These are phyloP conservation scores for Pistacia atlantica DNA, from an alignment of 345 rosid genomes.

Conservation along the genomic window DNA sequence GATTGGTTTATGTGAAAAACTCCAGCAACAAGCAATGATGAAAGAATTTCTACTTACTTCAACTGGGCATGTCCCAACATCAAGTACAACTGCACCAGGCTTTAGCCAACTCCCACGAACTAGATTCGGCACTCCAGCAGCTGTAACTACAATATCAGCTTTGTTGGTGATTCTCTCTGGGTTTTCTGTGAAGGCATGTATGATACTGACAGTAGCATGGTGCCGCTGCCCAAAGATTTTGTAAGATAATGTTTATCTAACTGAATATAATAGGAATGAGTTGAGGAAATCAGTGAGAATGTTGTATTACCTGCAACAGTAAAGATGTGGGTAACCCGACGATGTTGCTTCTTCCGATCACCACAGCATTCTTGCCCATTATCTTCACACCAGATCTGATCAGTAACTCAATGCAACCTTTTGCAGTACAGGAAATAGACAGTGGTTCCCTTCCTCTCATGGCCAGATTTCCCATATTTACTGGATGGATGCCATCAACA, in stretches of 20 bases:
- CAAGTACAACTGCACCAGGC: conserved; percentile 83
- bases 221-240: conserved; percentile 64
- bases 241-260: conserved; percentile 18
- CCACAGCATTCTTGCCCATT: conserved; percentile 79
- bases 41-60: conserved; percentile 50
- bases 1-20: background rate
- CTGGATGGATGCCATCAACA: conserved; percentile 89
- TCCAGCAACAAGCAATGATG: background rate
- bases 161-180: conserved; percentile 68
- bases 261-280: conserved; percentile 6
- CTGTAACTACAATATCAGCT: conserved; percentile 83
- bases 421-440: conserved; percentile 83
- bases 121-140: conserved; percentile 83
- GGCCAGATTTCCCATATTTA: conserved; percentile 87
- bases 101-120: conserved; percentile 85
- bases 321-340: conserved; percentile 85
- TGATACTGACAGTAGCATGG: conserved; percentile 82
- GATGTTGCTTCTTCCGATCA: conserved; percentile 90
- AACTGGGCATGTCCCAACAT: conserved; percentile 81
- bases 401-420: conserved; percentile 83
- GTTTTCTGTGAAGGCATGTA: conserved; percentile 69
- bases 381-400: conserved; percentile 76
- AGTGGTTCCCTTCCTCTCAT: conserved; percentile 93
- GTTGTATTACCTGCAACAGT: conserved; percentile 70
- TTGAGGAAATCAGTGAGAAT: background rate